A percentile compares a stretch with the other conserved stretches of the same genome.
These are phyloP conservation scores for Trichophyton equinum DNA, from an alignment of 2,329 filamentous ascomycete genomes.

Conservation along the genomic window DNA sequence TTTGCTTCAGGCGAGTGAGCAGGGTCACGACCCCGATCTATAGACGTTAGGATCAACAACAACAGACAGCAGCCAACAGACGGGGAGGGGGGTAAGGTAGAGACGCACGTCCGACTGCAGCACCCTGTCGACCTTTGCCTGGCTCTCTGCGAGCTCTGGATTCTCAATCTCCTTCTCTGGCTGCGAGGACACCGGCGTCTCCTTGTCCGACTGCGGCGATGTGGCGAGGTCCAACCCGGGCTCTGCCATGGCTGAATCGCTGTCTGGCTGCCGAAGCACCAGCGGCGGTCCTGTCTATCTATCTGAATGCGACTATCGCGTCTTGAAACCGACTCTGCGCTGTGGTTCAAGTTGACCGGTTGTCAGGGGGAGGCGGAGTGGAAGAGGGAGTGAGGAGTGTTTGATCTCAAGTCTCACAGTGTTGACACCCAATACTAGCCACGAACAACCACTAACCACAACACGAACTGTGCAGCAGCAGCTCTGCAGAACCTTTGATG, in stretches of 20 bases:
- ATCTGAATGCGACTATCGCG: neutral
- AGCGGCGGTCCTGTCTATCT: neutral
- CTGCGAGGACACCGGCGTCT: constrained; percentile 15
- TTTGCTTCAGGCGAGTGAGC: constrained; percentile 51
- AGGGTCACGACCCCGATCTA: constrained; percentile 50
- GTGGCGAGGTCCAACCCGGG: constrained; percentile 1
- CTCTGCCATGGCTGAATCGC: constrained; percentile 7
- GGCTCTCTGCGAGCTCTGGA: constrained; percentile 24
- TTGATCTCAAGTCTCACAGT: too few species aligned
- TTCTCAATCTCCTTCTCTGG: constrained; percentile 9
- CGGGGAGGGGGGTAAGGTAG: neutral
- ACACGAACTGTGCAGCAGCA: too few species aligned
- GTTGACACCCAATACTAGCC: too few species aligned
- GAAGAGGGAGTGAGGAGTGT: neutral
- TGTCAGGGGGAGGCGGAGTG: neutral
- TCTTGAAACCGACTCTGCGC: neutral
- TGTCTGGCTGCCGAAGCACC: too few species aligned
- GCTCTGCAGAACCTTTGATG: too few species aligned
- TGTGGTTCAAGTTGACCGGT: neutral
- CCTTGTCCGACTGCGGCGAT: constrained; percentile 3
- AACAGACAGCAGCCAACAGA: neutral
- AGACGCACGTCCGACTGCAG: constrained; percentile 36
- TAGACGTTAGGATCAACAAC: neutral
- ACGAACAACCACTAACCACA: neutral
- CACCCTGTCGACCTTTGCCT: constrained; percentile 31